phyloP scores from a whole-genome alignment of 2,329 filamentous ascomycete genomes.

The Alternaria consortialis region DNA sequence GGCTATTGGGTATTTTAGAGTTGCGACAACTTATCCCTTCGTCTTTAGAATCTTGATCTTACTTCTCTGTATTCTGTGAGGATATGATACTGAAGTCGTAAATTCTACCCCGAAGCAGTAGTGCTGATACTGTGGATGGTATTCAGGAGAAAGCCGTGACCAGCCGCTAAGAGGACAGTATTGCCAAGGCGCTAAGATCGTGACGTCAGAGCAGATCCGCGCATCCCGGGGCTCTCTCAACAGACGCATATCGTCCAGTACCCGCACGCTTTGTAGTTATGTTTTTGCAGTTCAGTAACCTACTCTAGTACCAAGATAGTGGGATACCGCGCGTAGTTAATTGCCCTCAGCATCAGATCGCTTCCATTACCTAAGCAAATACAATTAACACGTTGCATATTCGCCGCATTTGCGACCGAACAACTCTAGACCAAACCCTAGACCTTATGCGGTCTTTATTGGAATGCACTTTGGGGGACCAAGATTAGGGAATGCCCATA shows the following conservation, averaged over 20 bases:
- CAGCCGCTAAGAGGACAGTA: not conserved
- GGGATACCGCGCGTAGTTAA: not conserved
- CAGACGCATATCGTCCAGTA: not conserved
- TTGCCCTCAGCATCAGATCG: too few relatives aligned
- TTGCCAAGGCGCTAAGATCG: constrained; percentile 4
- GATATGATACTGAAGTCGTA: not conserved
- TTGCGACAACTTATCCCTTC: not conserved
- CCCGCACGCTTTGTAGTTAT: not conserved
- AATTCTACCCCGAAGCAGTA: not conserved
- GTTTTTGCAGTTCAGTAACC: not conserved
- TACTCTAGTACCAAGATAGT: not conserved
- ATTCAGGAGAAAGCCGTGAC: too few relatives aligned
- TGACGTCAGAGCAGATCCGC: not conserved
- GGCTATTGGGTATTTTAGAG: too few relatives aligned
- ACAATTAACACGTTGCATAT: not conserved
- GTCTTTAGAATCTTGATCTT: not conserved
- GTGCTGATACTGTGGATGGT: not conserved
- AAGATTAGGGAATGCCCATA: not conserved
- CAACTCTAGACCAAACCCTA: not conserved
- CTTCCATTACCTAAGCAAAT: not conserved
- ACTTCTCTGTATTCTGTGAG: not conserved
- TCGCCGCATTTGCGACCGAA: not conserved
- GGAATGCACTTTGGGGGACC: not conserved
- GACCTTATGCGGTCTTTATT: not conserved
- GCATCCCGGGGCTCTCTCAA: not conserved